Base-by-base conservation (phyloP, 768 basidiomycete species). In the Tulasnella sp. region DNA sequence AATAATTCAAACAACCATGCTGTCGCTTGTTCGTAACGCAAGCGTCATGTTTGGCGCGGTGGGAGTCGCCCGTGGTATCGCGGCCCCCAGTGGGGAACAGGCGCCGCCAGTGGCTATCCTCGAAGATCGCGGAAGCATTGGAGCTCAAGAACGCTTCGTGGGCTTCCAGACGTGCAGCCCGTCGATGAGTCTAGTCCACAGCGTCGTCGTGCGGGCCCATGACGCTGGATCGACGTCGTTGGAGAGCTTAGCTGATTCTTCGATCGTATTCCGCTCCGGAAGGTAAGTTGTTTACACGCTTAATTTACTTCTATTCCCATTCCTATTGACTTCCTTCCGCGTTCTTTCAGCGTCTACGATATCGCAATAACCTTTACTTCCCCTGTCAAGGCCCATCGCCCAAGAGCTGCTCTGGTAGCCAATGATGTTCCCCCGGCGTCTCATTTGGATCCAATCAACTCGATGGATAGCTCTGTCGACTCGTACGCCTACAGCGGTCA, bases 81-180 rank as follows among this genome's bases (percentile, higher is more conserved):
- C 37, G 37, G 18, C 37, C 23, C 39, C 37, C 70, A 37, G 32
- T 72, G 39, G 37, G 37, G 70, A 39, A 72, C 70, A 72, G 37
- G 70, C 23, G 42, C 70, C 26, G 42, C 69, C 39, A 32, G 70
- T 32, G 5, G 35, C 70, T 39, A 32, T 72, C 70, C 37, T 72
- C 70, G 39, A 29, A 61, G 57, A 61, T 61, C 57, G 2, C 55
- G 23, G 55, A 57, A 57, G 16, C 55, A 26, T 26, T 61, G 57
- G 57, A 61, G 57, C 57, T 32, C 57, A 61, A 61, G 57, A 61
- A 72, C 70, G 70, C 42, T 72, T 72, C 42, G 70, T 72, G 39
- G 70, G 23, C 70, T 72, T 72, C 70, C 70, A 72, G 70, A 72
- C 70, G 35, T 72, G 70, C 70, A 72, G 42, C 35, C 70, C 70